A percentile compares a stretch with the other conserved stretches of the same genome.
These are phyloP conservation scores for Yarrowia galli DNA, from an alignment of 1,139 yeast species.

Conservation along the genomic window DNA sequence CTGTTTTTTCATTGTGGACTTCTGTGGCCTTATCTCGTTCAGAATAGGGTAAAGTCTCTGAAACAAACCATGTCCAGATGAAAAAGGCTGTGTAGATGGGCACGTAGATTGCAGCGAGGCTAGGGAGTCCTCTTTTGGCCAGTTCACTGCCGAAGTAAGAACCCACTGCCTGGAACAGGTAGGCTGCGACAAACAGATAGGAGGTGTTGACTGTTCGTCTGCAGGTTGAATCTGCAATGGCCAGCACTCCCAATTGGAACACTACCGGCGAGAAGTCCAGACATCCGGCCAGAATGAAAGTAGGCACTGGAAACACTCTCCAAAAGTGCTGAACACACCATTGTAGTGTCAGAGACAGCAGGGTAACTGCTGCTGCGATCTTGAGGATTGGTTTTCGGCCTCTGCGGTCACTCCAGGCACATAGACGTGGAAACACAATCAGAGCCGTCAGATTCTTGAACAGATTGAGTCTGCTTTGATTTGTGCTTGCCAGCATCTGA, in stretches of 20 bases:
- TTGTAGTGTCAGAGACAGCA: neutral
- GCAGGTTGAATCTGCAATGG: conserved; percentile 19
- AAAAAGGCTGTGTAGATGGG: neutral
- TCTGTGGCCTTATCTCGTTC: conserved; percentile 21
- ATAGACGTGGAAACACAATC: neutral
- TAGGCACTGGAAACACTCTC: conserved; percentile 4
- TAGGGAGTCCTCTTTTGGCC: neutral
- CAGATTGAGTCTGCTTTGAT: conserved; percentile 4
- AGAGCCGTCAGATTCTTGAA: neutral
- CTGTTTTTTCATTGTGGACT: conserved; percentile 2
- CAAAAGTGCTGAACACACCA: conserved; percentile 13
- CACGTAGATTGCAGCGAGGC: neutral
- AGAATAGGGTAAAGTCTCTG: conserved; percentile 11
- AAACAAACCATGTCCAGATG: conserved; percentile 9
- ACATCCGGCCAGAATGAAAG: conserved; percentile 3
- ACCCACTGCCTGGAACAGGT: neutral
- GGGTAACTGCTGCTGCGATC: neutral
- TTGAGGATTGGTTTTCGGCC: conserved; percentile 11
- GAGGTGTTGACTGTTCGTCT: conserved; percentile 25
- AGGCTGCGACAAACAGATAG: conserved; percentile 5
- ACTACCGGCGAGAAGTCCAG: conserved; percentile 8
- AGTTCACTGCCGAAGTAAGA: conserved; percentile 1
- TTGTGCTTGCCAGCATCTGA: neutral
- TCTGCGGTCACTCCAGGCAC: conserved; percentile 16
- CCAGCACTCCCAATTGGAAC: conserved; percentile 16